Percentiles rank a stretch among this genome's conserved stretches.
Conservation (phyloP, 2,329 filamentous ascomycete species). For the Mariannaea elegans region DNA sequence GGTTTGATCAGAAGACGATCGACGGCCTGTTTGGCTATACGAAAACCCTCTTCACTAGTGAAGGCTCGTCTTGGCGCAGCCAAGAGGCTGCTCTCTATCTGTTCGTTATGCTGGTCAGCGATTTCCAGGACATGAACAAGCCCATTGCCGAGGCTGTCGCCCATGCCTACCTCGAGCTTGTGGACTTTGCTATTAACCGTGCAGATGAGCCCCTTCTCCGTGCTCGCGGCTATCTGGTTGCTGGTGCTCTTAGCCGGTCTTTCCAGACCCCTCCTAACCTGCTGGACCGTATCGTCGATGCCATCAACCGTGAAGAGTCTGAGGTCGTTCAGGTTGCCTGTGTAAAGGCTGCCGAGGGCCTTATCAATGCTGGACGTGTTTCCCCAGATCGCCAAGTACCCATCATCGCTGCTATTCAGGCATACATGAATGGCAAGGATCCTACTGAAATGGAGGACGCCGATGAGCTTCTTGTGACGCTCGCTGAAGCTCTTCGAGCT, state of each 20-base stretch:
- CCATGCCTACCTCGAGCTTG: constrained; percentile 79
- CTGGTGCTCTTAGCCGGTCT: constrained; percentile 79
- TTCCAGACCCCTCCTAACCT: constrained; percentile 71
- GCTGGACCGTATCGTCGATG: constrained; percentile 77
- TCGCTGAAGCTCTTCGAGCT: constrained; percentile 86
- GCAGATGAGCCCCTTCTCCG: constrained; percentile 79
- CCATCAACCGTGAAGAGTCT: constrained; percentile 77
- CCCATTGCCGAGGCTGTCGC: constrained; percentile 74
- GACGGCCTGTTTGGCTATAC: constrained; percentile 83
- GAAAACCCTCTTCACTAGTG: constrained; percentile 73
- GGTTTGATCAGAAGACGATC: constrained; percentile 79
- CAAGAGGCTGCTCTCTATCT: constrained; percentile 87
- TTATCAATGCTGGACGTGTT: constrained; percentile 63
- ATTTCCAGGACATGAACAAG: constrained; percentile 82
- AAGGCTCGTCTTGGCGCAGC: constrained; percentile 61
- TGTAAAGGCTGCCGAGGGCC: constrained; percentile 82
- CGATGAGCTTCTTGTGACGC: constrained; percentile 89
- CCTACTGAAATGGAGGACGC: constrained; percentile 85
- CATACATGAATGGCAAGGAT: constrained; percentile 83
- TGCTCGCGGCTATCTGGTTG: constrained; percentile 87
- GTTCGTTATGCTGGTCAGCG: constrained; percentile 83
- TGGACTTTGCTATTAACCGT: constrained; percentile 78
- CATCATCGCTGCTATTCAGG: constrained; percentile 69
- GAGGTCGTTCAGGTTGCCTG: constrained; percentile 94
- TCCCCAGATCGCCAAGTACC: constrained; percentile 65